Percentiles rank a stretch among this genome's conserved stretches.
Evolutionary conservation across 108 stramenopile species (phyloP).

Genomic region (Fragilaria radians): DNA sequence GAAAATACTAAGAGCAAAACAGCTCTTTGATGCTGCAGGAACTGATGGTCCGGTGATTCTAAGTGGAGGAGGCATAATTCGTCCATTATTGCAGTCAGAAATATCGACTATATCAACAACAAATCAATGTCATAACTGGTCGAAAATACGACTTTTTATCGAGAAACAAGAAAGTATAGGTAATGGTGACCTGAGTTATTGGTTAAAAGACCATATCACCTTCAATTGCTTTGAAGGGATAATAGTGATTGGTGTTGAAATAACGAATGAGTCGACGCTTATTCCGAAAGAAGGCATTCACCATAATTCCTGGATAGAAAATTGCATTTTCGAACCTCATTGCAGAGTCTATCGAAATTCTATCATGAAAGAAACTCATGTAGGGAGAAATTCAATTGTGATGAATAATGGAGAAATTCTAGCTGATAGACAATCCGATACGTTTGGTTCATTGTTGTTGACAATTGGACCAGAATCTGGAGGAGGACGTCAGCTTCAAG

Average conservation of each 20-base stretch:
- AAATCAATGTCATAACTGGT: constrained; percentile 36
- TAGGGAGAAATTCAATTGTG: constrained; percentile 43
- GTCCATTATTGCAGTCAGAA: constrained; percentile 12
- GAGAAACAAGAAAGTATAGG: background rate
- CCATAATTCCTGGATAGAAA: constrained; percentile 42
- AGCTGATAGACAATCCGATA: constrained; percentile 12
- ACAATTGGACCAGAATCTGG: constrained; percentile 76
- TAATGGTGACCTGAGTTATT: constrained; percentile 7
- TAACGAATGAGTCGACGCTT: background rate
- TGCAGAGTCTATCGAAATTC: constrained; percentile 60
- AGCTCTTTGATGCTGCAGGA: background rate
- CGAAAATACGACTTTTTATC: constrained; percentile 16
- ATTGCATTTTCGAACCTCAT: constrained; percentile 45
- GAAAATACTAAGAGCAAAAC: background rate
- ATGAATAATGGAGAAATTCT: constrained; percentile 53
- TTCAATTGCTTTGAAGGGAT: constrained; percentile 41
- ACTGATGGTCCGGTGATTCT: background rate
- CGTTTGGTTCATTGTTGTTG: constrained; percentile 38
- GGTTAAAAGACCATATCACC: constrained; percentile 28
- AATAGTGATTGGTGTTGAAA: constrained; percentile 21
- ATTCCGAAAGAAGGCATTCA: constrained; percentile 35
- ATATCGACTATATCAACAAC: constrained; percentile 3
- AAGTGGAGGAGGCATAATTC: constrained; percentile 13
- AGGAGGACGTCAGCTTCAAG: constrained; percentile 41
- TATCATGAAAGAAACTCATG: constrained; percentile 41